A percentile compares a stretch with the other conserved stretches of the same genome.
These are phyloP conservation scores for Penicillium manginii DNA, from an alignment of 495 filamentous ascomycete genomes.

Conservation along the genomic window DNA sequence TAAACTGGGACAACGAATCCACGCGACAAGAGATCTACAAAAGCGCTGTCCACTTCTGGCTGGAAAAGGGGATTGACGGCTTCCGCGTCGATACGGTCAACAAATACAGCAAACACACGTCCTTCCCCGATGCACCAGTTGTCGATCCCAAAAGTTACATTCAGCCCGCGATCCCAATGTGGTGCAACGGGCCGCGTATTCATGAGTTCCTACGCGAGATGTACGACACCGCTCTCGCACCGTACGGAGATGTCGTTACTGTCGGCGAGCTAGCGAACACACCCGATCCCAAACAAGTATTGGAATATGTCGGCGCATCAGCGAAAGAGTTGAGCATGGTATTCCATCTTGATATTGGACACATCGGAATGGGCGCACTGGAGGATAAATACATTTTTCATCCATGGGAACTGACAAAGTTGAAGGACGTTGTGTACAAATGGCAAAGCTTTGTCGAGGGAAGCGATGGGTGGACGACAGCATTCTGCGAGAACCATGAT, in stretches of 20 bases:
- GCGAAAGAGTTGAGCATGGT: constrained; percentile 53
- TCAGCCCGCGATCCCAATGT: constrained; percentile 47
- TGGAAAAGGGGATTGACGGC: constrained; percentile 52
- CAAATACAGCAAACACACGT: constrained; percentile 49
- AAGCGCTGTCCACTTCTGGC: constrained; percentile 54
- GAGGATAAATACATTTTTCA: constrained; percentile 40
- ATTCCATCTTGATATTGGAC: constrained; percentile 55
- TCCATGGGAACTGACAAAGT: constrained; percentile 41
- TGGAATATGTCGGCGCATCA: constrained; percentile 46
- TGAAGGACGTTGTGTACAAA: constrained; percentile 38
- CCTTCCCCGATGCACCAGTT: constrained; percentile 49
- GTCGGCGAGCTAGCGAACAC: constrained; percentile 54
- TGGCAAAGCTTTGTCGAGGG: constrained; percentile 51
- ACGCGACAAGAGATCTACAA: constrained; percentile 52
- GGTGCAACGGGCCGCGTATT: constrained; percentile 58
- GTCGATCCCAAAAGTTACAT: constrained; percentile 31
- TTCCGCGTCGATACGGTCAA: constrained; percentile 61
- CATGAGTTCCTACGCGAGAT: constrained; percentile 56
- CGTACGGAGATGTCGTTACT: constrained; percentile 37
- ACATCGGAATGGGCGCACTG: constrained; percentile 45
- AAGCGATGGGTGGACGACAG: constrained; percentile 52
- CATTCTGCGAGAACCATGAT: constrained; percentile 66
- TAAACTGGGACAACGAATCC: constrained; percentile 56
- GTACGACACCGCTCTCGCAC: neutral
- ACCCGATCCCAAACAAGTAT: constrained; percentile 38